phyloP scores from a whole-genome alignment of 345 rosid genomes.

The Leavenworthia alabamica region DNA sequence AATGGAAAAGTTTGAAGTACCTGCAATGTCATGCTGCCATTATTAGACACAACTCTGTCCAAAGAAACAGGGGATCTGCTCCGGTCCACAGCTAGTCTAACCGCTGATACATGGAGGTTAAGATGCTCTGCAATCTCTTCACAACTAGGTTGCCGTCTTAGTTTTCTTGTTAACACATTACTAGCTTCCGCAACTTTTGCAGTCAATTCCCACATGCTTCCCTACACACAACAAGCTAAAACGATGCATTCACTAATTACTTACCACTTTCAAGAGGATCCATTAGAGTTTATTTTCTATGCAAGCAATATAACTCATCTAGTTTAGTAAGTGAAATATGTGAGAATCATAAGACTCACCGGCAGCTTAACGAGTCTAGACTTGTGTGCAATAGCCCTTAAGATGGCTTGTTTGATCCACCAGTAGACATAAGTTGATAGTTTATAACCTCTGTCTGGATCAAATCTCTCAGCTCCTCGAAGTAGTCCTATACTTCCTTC shows the following conservation, averaged over 20 bases:
- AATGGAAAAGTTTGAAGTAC: constrained; percentile 19
- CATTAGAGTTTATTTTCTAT: neutral
- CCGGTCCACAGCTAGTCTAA: constrained; percentile 32
- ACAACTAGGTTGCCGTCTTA: constrained; percentile 33
- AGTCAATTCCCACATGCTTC: constrained; percentile 37
- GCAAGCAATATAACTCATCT: neutral
- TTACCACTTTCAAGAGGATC: constrained; percentile 15
- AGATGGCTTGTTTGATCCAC: constrained; percentile 60
- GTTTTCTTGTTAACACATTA: constrained; percentile 26
- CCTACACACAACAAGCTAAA: constrained; percentile 50
- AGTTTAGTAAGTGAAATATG: neutral
- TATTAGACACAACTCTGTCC: constrained; percentile 32
- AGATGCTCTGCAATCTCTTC: constrained; percentile 50
- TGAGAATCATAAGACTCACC: constrained; percentile 29
- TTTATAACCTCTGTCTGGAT: constrained; percentile 49
- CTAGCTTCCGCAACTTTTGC: constrained; percentile 50
- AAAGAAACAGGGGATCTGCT: constrained; percentile 42
- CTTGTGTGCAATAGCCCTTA: constrained; percentile 42
- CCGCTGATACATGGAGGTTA: constrained; percentile 38
- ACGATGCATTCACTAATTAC: constrained; percentile 46
- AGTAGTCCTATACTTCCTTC: constrained; percentile 58
- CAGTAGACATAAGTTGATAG: constrained; percentile 56
- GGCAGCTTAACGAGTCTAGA: constrained; percentile 48
- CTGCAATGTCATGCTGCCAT: constrained; percentile 43
- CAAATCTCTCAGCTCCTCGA: constrained; percentile 50